Evolutionary conservation across 345 rosid species (phyloP).

Genomic region (Microthlaspi erraticum): DNA sequence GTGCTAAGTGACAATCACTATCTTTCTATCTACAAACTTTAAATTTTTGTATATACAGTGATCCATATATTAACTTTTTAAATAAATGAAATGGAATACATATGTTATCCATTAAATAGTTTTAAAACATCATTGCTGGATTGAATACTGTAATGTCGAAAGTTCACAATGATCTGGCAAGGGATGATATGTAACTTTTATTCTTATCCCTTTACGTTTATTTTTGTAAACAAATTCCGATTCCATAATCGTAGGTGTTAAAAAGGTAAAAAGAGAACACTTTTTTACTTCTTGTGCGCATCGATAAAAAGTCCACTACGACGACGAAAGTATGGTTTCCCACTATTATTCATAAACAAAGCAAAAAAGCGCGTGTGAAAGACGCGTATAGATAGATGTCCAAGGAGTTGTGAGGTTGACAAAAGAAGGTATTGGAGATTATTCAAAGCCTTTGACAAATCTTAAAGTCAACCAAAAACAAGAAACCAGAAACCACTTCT

Average conservation of each 20-base stretch:
- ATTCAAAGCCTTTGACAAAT: conserved; percentile 63
- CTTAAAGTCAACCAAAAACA: conserved; percentile 59
- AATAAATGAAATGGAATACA: conserved; percentile 16
- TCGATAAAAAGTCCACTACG: conserved; percentile 33
- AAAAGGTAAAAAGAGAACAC: not conserved
- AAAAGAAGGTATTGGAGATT: conserved; percentile 5
- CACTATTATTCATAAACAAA: conserved; percentile 29
- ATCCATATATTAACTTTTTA: not conserved
- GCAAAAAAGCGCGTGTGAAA: conserved; percentile 37
- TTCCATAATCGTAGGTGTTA: conserved; percentile 29
- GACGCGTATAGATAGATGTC: conserved; percentile 55
- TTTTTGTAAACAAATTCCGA: not conserved
- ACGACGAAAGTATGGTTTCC: conserved; percentile 39
- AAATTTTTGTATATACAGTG: not conserved
- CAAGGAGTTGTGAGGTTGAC: conserved; percentile 35
- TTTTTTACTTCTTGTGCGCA: conserved; percentile 30
- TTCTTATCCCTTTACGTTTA: not conserved
- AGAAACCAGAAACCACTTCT: conserved; percentile 46
- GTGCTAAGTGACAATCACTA: conserved; percentile 42
- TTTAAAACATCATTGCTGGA: not conserved
- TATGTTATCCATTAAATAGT: conserved; percentile 26
- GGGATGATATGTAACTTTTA: not conserved
- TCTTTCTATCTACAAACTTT: conserved; percentile 33
- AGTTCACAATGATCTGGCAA: conserved; percentile 26
- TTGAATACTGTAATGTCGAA: conserved; percentile 17